Evolutionary conservation across 345 rosid genomes (phyloP).

Genomic region (Cochlearia excelsa): DNA sequence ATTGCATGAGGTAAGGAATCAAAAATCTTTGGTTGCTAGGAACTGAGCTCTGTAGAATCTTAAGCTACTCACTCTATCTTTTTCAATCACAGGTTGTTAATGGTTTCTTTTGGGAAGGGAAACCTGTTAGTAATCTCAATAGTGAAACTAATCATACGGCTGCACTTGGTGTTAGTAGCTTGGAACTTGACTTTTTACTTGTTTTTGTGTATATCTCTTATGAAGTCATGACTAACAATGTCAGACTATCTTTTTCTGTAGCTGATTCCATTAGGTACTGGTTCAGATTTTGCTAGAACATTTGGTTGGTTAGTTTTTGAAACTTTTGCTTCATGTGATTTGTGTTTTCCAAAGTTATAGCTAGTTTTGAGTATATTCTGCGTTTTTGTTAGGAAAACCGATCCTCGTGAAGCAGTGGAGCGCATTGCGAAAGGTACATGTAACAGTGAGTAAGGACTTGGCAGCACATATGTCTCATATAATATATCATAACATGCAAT

Average conservation of each 20-base stretch:
- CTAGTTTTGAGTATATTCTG: slow-evolving; percentile 11
- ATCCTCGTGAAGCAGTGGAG: slow-evolving; percentile 78
- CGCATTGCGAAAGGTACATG: slow-evolving; percentile 72
- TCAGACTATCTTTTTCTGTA: slow-evolving; percentile 29
- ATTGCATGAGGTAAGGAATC: slow-evolving; percentile 69
- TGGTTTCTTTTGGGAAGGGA: slow-evolving; percentile 92
- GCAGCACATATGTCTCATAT: neutral
- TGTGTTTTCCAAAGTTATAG: slow-evolving; percentile 1
- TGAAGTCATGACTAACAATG: neutral
- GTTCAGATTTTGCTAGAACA: slow-evolving; percentile 91
- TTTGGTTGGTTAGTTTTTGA: slow-evolving; percentile 82
- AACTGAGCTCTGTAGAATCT: slow-evolving; percentile 3
- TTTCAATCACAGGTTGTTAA: slow-evolving; percentile 64
- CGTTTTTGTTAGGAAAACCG: slow-evolving; percentile 61
- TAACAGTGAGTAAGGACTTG: slow-evolving; percentile 3
- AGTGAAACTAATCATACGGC: slow-evolving; percentile 52
- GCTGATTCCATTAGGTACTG: slow-evolving; percentile 95
- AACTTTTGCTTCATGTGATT: slow-evolving; percentile 8
- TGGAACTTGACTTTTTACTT: neutral
- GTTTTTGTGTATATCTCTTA: slow-evolving; percentile 12
- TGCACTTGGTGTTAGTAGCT: slow-evolving; percentile 85
- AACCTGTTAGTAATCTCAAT: slow-evolving; percentile 50
- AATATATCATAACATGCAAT: slow-evolving; percentile 20
- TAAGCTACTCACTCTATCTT: slow-evolving; percentile 8
- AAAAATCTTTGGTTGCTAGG: slow-evolving; percentile 1